These are phyloP conservation scores for Agaricus sinodeliciosus DNA, from an alignment of 768 basidiomycete species.

Conservation along the genomic window DNA sequence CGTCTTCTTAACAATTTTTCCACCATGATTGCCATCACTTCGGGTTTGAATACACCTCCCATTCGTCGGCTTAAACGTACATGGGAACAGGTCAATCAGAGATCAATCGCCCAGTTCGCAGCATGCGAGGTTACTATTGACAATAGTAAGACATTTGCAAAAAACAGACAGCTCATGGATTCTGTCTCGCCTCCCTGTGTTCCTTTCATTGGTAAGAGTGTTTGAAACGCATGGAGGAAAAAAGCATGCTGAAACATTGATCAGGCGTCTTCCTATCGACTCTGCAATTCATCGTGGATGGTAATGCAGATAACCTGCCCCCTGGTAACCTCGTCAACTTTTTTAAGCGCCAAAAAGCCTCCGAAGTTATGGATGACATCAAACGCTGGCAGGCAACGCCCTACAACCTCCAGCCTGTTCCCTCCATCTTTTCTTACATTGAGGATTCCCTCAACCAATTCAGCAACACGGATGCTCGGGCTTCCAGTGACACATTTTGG, in stretches of 20 bases:
- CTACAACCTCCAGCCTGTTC: conserved; percentile 76
- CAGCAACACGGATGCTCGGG: conserved; percentile 46
- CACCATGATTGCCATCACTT: conserved; percentile 93
- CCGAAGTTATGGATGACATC: conserved; percentile 96
- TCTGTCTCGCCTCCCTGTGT: conserved; percentile 88
- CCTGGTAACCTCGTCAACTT: conserved; percentile 82
- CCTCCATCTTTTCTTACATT: conserved; percentile 65
- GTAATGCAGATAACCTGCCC: conserved; percentile 78
- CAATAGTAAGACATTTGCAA: conserved; percentile 90
- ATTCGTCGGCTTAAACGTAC: conserved; percentile 90
- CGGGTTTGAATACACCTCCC: conserved; percentile 89
- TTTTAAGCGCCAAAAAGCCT: conserved; percentile 88
- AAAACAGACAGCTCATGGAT: conserved; percentile 81
- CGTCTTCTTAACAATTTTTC: conserved; percentile 89
- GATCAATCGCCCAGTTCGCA: conserved; percentile 65
- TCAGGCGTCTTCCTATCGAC: conserved; percentile 93
- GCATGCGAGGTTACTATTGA: conserved; percentile 87
- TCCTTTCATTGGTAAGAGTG: conserved; percentile 81
- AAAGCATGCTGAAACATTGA: background rate
- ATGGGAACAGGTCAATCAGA: conserved; percentile 81
- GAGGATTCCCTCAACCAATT: conserved; percentile 72
- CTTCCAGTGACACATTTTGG: conserved; percentile 78
- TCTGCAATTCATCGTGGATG: conserved; percentile 97
- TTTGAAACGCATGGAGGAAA: conserved; percentile 8
- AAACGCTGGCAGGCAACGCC: conserved; percentile 91